Percentiles rank a stretch among this genome's conserved stretches.
These are phyloP conservation scores for Agroathelia rolfsii DNA, from an alignment of 1,284 basidiomycete genomes.

Conservation along the genomic window DNA sequence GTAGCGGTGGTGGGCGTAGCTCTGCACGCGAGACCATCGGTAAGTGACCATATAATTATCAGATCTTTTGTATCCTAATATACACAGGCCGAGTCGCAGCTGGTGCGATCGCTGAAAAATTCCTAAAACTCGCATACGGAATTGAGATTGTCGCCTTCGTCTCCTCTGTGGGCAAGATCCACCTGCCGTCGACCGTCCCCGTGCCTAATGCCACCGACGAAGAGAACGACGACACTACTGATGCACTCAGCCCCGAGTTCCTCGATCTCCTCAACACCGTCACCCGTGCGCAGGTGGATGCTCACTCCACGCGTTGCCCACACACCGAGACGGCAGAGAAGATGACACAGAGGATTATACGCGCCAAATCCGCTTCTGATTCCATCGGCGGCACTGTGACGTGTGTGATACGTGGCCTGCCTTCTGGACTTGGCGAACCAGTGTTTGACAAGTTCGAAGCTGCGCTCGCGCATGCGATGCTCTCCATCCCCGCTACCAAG, in stretches of 20 bases:
- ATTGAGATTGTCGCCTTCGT: conserved; percentile 97
- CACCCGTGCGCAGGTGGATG: conserved; percentile 85
- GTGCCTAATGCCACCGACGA: no score
- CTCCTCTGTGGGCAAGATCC: conserved; percentile 89
- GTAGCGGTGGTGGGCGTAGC: conserved; percentile 90
- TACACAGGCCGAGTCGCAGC: conserved; percentile 84
- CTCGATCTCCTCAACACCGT: conserved; percentile 71
- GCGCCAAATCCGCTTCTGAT: conserved; percentile 85
- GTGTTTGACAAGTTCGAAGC: conserved; percentile 99
- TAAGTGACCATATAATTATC: conserved; percentile 44
- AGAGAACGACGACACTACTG: conserved; percentile 65
- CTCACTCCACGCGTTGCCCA: conserved; percentile 84
- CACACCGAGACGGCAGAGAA: conserved; percentile 78
- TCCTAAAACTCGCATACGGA: conserved; percentile 80
- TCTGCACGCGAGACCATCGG: conserved; percentile 97
- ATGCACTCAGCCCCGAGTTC: conserved; percentile 81
- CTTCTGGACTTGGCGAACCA: conserved; percentile 91
- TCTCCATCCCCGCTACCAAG: conserved; percentile 98
- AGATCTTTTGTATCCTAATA: conserved; percentile 9
- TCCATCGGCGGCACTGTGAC: conserved; percentile 97
- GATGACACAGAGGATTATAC: conserved; percentile 94
- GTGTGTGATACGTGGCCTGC: conserved; percentile 88
- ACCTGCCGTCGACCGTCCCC: conserved; percentile 50
- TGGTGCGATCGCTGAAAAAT: conserved; percentile 96
- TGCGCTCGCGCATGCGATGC: conserved; percentile 93